A percentile compares a stretch with the other conserved stretches of the same genome.
Conservation (phyloP, 495 filamentous ascomycete species). For the Penicillium desertorum region DNA sequence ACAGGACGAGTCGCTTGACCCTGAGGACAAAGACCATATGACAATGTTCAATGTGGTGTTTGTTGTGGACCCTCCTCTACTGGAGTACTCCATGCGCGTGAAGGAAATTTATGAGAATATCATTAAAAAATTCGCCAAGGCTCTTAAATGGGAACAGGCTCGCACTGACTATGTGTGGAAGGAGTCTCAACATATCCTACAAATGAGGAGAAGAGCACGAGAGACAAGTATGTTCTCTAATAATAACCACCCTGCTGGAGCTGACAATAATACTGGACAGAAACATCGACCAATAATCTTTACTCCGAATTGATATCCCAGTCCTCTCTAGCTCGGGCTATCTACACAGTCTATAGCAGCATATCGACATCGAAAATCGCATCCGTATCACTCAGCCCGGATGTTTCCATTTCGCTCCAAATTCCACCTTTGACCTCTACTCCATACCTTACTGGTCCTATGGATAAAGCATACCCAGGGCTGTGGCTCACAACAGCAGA, state of each 20-base stretch:
- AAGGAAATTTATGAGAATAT: conserved; percentile 83
- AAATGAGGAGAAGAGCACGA: conserved; percentile 73
- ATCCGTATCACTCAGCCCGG: conserved; percentile 58
- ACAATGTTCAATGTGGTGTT: conserved; percentile 98
- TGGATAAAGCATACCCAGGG: conserved; percentile 63
- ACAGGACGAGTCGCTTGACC: conserved; percentile 42
- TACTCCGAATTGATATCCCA: conserved; percentile 63
- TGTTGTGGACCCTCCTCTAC: conserved; percentile 73
- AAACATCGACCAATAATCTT: conserved; percentile 39
- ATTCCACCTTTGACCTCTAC: conserved; percentile 80
- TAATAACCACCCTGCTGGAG: neutral
- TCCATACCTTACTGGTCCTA: conserved; percentile 65
- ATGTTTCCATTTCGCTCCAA: conserved; percentile 74
- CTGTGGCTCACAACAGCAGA: conserved; percentile 85
- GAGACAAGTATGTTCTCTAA: conserved; percentile 61
- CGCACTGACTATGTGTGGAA: conserved; percentile 83
- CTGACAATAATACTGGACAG: conserved; percentile 22
- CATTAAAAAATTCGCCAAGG: conserved; percentile 84
- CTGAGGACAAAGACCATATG: conserved; percentile 65
- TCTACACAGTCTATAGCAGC: conserved; percentile 74
- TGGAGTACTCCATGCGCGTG: conserved; percentile 72
- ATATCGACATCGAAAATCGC: conserved; percentile 84
- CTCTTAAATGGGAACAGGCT: conserved; percentile 86
- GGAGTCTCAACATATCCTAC: conserved; percentile 74
- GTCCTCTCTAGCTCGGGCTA: conserved; percentile 80